Percentiles rank a stretch among this genome's conserved stretches.
Evolutionary conservation across 306 rosid genomes (phyloP).

Genomic region (Luffa aegyptiaca): DNA sequence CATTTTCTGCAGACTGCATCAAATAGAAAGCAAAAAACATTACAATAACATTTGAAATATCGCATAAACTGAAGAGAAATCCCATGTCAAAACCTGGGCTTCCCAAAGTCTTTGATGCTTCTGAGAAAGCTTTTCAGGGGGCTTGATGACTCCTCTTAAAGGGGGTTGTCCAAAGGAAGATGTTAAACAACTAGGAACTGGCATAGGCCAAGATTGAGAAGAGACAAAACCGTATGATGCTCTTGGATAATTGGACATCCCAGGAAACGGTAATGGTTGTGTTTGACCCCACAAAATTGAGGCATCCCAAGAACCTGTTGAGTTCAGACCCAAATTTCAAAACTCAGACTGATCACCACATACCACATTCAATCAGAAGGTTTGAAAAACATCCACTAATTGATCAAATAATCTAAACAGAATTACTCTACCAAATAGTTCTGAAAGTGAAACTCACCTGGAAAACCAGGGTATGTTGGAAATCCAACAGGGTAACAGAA

Average conservation of each 20-base stretch:
- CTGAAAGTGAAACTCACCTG: conserved; percentile 24
- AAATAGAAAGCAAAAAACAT: background rate
- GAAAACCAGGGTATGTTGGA: conserved; percentile 26
- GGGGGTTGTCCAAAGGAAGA: background rate
- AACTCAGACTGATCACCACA: background rate
- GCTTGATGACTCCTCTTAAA: conserved; percentile 25
- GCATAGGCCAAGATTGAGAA: conserved; percentile 10
- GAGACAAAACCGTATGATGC: conserved; percentile 15
- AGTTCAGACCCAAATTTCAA: conserved; percentile 10
- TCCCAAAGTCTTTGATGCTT: conserved; percentile 49
- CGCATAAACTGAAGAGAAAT: background rate
- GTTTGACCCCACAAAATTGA: conserved; percentile 36
- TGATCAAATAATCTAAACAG: background rate
- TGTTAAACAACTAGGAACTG: background rate
- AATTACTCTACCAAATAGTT: background rate
- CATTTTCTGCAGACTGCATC: conserved; percentile 42
- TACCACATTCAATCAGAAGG: background rate
- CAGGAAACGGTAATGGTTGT: conserved; percentile 27
- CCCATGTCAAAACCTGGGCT: conserved; percentile 27
- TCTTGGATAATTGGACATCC: conserved; percentile 23
- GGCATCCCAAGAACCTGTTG: conserved; percentile 40
- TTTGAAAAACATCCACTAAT: background rate
- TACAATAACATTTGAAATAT: background rate
- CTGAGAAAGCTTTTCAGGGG: conserved; percentile 28
- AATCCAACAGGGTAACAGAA: conserved; percentile 29